These are phyloP conservation scores for Anthracocystis panici-leucophaei DNA, from an alignment of 1,284 basidiomycete species.

Conservation along the genomic window DNA sequence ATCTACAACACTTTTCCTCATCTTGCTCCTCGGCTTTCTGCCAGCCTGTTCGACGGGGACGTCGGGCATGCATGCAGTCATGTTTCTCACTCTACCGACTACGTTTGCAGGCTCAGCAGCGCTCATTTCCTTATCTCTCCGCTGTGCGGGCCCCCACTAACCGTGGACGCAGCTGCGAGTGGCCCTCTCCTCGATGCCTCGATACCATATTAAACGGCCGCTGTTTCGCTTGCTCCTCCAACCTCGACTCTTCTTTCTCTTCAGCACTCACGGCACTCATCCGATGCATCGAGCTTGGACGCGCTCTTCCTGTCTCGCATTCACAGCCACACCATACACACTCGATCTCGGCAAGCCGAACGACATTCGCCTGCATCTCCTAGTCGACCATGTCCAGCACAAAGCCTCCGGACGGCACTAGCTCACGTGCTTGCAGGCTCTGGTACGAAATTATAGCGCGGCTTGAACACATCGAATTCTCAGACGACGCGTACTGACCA, in stretches of 20 bases:
- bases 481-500: conserved; percentile 10
- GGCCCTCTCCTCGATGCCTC: too few relatives aligned
- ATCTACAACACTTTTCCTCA: too few relatives aligned
- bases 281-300: background rate
- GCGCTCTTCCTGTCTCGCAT: too few relatives aligned
- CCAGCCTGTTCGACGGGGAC: too few relatives aligned
- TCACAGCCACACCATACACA: background rate
- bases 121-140: too few relatives aligned
- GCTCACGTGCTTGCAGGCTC: conserved; percentile 6
- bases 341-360: background rate
- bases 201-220: background rate
- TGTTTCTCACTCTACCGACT: background rate
- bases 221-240: background rate
- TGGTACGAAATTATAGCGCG: conserved; percentile 5
- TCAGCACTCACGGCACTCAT: background rate
- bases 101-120: too few relatives aligned
- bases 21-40: too few relatives aligned
- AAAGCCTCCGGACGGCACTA: background rate
- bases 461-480: background rate
- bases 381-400: background rate
- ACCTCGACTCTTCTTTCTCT: background rate
- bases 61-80: background rate
- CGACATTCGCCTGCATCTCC: background rate
- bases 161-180: background rate
- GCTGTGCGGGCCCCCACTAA: background rate